A percentile compares a stretch with the other conserved stretches of the same genome.
Conservation (phyloP, 495 filamentous ascomycete species). For the Letharia columbiana region DNA sequence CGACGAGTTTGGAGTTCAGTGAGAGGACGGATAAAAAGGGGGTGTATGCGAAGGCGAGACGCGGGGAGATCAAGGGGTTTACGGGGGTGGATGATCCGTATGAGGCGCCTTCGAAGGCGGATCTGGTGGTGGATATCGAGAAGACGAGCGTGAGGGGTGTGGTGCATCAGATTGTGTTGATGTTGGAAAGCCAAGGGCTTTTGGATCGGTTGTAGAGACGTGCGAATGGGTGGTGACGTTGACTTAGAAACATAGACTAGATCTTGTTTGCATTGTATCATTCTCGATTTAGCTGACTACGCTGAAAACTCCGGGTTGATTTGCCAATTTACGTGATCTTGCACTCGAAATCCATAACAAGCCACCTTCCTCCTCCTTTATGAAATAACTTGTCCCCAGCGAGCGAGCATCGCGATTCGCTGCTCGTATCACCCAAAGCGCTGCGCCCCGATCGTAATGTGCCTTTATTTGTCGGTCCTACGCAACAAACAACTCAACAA, state of each 20-base stretch:
- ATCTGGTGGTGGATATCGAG: slow-evolving; percentile 76
- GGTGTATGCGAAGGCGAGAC: slow-evolving; percentile 75
- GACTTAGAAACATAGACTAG: neutral
- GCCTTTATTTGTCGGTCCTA: neutral
- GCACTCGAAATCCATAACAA: neutral
- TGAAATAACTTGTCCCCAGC: neutral
- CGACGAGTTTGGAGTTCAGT: slow-evolving; percentile 81
- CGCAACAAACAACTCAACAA: neutral
- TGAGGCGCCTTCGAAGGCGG: slow-evolving; percentile 71
- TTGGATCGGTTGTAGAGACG: slow-evolving; percentile 46
- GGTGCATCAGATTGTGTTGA: slow-evolving; percentile 91
- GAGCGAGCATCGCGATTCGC: neutral
- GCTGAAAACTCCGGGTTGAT: neutral
- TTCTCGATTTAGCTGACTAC: neutral
- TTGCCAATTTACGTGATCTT: neutral
- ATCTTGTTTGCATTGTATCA: neutral
- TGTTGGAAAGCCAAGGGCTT: slow-evolving; percentile 85
- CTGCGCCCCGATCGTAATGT: neutral
- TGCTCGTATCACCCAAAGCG: neutral
- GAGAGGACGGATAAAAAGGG: slow-evolving; percentile 94
- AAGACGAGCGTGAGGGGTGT: slow-evolving; percentile 83
- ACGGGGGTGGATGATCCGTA: slow-evolving; percentile 98
- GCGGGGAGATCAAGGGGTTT: slow-evolving; percentile 94
- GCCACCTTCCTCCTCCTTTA: neutral
- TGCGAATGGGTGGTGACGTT: neutral